Evolutionary conservation across 2,329 filamentous ascomycete genomes (phyloP).

Genomic region (Cytospora schulzeri): DNA sequence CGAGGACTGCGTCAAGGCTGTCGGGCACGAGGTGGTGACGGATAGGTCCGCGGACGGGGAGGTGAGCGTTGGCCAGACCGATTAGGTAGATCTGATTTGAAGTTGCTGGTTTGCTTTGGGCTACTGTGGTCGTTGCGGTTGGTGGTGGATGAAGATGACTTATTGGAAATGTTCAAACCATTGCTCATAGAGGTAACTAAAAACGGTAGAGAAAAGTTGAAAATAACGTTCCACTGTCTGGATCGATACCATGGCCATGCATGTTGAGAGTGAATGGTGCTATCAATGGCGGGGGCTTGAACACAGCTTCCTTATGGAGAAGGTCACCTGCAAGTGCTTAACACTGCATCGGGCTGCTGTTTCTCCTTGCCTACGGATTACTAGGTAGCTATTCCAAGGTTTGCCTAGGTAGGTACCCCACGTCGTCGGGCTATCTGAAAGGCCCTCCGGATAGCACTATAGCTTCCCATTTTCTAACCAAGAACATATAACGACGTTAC

Average conservation of each 20-base stretch:
- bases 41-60: constrained; percentile 33
- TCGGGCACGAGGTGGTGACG: constrained; percentile 32
- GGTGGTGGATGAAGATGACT: too few species aligned
- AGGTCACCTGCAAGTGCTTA: not conserved
- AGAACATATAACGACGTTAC: too few species aligned
- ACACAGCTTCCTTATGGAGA: not conserved
- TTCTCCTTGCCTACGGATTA: too few species aligned
- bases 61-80: constrained; percentile 40
- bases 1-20: constrained; percentile 47
- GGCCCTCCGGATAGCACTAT: too few species aligned
- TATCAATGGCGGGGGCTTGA: not conserved
- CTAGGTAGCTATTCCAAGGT: too few species aligned
- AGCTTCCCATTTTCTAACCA: too few species aligned
- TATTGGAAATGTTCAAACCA: too few species aligned
- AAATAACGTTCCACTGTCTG: too few species aligned
- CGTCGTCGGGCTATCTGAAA: too few species aligned
- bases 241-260: not conserved
- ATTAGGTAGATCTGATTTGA: constrained; percentile 30
- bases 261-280: too few species aligned
- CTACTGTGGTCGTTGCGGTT: not conserved
- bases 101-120: not conserved
- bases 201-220: not conserved
- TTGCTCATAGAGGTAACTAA: not conserved
- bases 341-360: not conserved
- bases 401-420: too few species aligned